Percentiles rank a stretch among this genome's conserved stretches.
These are phyloP conservation scores for Capsella rubella DNA, from an alignment of 441 rosid genomes.

Conservation along the genomic window DNA sequence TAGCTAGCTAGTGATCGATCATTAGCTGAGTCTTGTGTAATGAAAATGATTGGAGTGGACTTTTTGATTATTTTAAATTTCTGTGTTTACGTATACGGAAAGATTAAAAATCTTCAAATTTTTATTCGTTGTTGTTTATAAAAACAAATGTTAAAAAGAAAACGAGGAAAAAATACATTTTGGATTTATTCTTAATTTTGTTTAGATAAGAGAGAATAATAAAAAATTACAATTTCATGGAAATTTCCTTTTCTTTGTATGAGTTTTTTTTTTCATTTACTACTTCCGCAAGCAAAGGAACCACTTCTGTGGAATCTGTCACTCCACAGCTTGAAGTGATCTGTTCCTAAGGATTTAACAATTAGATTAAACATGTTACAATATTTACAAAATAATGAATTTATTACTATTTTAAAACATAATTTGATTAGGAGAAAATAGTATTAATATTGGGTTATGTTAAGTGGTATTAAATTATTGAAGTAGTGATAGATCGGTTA, in stretches of 20 bases:
- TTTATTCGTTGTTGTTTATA: conserved; percentile 36
- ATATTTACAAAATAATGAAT: neutral
- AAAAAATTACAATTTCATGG: conserved; percentile 11
- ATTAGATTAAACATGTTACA: neutral
- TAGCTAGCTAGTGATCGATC: conserved; percentile 37
- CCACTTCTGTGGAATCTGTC: conserved; percentile 32
- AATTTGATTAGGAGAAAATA: neutral
- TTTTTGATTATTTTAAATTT: conserved; percentile 30
- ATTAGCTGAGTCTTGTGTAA: conserved; percentile 38
- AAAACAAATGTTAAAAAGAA: neutral
- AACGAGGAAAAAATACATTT: neutral
- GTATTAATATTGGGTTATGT: conserved; percentile 23
- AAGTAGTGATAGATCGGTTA: conserved; percentile 42
- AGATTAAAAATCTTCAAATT: conserved; percentile 6
- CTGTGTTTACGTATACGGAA: conserved; percentile 12
- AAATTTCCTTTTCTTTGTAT: conserved; percentile 17
- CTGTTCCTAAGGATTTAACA: conserved; percentile 24
- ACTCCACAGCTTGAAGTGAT: conserved; percentile 37
- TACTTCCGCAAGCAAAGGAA: conserved; percentile 43
- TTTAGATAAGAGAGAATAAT: neutral
- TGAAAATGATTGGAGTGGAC: conserved; percentile 48
- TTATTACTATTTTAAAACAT: conserved; percentile 16
- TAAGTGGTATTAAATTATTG: conserved; percentile 28
- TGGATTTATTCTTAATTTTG: neutral
- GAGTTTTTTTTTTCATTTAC: neutral